Percentiles rank a stretch among this genome's conserved stretches.
phyloP scores from a whole-genome alignment of 2,329 filamentous ascomycete species.

The Diaporthe humulicola region DNA sequence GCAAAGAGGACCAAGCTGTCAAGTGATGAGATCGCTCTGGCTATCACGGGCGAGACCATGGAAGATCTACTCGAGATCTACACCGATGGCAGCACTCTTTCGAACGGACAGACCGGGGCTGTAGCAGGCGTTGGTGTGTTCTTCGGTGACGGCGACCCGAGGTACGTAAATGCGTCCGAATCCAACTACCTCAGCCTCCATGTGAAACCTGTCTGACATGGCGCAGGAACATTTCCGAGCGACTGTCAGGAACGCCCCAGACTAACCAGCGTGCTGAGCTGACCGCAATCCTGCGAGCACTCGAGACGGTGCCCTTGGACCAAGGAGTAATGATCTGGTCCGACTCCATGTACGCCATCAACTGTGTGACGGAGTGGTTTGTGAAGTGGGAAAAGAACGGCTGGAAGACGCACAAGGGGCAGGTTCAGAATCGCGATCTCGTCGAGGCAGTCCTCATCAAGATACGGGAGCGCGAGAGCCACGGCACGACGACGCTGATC shows the following conservation, averaged over 20 bases:
- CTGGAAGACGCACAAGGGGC: slow-evolving; percentile 81
- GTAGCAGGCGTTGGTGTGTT: slow-evolving; percentile 74
- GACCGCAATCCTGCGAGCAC: slow-evolving; percentile 85
- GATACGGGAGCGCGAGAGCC: slow-evolving; percentile 76
- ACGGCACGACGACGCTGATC: slow-evolving; percentile 76
- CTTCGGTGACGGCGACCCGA: slow-evolving; percentile 69
- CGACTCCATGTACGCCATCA: slow-evolving; percentile 93
- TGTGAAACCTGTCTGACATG: slow-evolving; percentile 39
- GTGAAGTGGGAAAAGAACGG: slow-evolving; percentile 79
- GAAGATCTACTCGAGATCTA: slow-evolving; percentile 62
- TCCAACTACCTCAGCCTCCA: background rate
- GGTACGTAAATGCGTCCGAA: slow-evolving; percentile 53
- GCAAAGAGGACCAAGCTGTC: slow-evolving; percentile 52
- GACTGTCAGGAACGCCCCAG: slow-evolving; percentile 79
- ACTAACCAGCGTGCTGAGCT: slow-evolving; percentile 98
- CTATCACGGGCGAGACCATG: slow-evolving; percentile 39
- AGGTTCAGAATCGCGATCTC: slow-evolving; percentile 90
- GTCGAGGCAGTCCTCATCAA: slow-evolving; percentile 78
- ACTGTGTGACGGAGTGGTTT: slow-evolving; percentile 90
- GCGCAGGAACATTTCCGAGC: slow-evolving; percentile 77
- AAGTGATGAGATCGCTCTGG: slow-evolving; percentile 32
- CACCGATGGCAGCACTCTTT: slow-evolving; percentile 73
- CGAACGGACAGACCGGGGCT: slow-evolving; percentile 69
- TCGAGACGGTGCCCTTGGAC: slow-evolving; percentile 79
- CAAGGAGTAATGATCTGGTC: slow-evolving; percentile 82